These are phyloP conservation scores for Nemophila menziesii DNA, from an alignment of 257 asterid species.

Conservation along the genomic window DNA sequence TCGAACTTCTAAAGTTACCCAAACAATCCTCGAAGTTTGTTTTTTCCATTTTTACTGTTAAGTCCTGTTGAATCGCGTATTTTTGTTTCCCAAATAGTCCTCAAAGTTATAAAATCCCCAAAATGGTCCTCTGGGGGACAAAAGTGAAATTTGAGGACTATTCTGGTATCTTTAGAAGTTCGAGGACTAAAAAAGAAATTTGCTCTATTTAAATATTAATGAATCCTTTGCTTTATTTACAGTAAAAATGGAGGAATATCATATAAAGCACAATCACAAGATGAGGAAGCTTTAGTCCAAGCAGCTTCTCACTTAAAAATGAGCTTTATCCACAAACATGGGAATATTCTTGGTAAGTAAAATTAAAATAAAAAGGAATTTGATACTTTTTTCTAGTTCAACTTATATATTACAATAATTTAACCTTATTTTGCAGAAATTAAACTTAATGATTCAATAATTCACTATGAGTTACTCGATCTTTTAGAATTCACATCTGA, in stretches of 20 bases:
- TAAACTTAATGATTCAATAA: slow-evolving; percentile 50
- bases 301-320: slow-evolving; percentile 88
- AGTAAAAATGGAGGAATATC: slow-evolving; percentile 65
- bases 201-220: background rate
- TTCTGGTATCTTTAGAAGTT: too few species aligned
- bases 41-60: too few species aligned
- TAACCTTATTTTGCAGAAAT: slow-evolving; percentile 39
- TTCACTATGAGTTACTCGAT: slow-evolving; percentile 79
- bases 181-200: too few species aligned
- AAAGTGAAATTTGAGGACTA: too few species aligned
- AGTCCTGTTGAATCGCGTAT: too few species aligned
- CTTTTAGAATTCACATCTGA: slow-evolving; percentile 91
- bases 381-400: background rate
- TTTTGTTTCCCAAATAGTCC: too few species aligned
- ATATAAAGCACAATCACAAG: slow-evolving; percentile 96
- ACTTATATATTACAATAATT: too few species aligned
- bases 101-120: too few species aligned
- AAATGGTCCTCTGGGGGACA: too few species aligned
- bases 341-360: slow-evolving; percentile 72
- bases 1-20: too few species aligned
- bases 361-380: too few species aligned
- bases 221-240: slow-evolving; percentile 12
- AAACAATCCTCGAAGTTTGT: too few species aligned
- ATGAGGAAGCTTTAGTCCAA: slow-evolving; percentile 96
- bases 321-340: slow-evolving; percentile 56